Evolutionary conservation across 129 eudicot species (phyloP).

Genomic region (Lonicera japonica): DNA sequence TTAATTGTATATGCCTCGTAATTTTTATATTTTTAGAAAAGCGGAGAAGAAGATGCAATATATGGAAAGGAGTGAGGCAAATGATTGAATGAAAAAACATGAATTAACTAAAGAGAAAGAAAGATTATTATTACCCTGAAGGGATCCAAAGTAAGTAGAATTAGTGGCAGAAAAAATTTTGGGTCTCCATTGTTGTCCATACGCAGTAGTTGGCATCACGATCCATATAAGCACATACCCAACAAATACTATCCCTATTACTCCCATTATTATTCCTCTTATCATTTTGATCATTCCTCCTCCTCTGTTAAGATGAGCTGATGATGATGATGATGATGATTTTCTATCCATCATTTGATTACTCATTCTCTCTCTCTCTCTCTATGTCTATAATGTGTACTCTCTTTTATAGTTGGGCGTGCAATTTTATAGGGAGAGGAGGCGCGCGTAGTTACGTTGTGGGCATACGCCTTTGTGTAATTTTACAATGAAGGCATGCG

Average conservation of each 20-base stretch:
- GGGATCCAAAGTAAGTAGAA: constrained; percentile 41
- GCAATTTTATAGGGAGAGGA: no score
- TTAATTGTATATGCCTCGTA: no score
- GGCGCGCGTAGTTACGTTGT: no score
- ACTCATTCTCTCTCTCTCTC: background rate
- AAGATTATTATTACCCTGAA: no score
- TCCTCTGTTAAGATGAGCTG: constrained; percentile 18
- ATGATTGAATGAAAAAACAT: background rate
- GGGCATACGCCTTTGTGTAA: no score
- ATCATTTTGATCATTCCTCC: constrained; percentile 5
- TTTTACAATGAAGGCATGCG: no score
- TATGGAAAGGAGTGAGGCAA: no score
- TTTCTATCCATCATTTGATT: constrained; percentile 5
- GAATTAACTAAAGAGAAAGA: background rate
- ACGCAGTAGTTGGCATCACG: constrained; percentile 35
- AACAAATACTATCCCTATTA: constrained; percentile 20
- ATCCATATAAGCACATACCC: constrained; percentile 50
- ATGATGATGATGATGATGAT: background rate
- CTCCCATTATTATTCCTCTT: constrained; percentile 17
- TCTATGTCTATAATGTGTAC: background rate
- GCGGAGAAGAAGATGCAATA: no score
- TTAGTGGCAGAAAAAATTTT: constrained; percentile 21
- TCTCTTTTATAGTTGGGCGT: no score
- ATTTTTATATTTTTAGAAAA: no score
- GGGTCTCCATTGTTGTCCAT: constrained; percentile 18